Evolutionary conservation across 768 basidiomycete genomes (phyloP), one percentile per base, ranked within the genome.

Genomic region (Hypholoma fasciculare): DNA sequence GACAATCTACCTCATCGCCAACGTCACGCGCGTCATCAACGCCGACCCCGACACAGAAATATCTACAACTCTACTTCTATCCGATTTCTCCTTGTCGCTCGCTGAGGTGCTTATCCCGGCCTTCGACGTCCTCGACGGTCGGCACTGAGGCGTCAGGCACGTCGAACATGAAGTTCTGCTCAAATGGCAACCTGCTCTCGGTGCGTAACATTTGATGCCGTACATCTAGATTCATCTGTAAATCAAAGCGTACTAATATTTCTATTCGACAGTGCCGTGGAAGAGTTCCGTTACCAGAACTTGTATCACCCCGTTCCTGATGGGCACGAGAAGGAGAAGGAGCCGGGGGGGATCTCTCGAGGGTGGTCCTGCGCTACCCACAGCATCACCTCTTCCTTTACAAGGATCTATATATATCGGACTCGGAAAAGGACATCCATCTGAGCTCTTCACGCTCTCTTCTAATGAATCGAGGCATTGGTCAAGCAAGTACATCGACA

Each of bases 1-100:
- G 84, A 92, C 92, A 9, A 98, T 98, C 64, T 89, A 90, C 52
- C 86, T 99, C 52, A 96, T 98, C 74, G 90, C 94, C 65, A 94
- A 94, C 62, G 94, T 94, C 60, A 89, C 91, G 19, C 86, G 80
- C 54, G 74, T 86, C 60, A 87, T 95, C 77, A 92, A 88, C 68
- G 81, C 76, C 14, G 97, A 98, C 71, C 86, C 90, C 1, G 95
- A 97, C 53, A 91, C 94, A 30, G 65, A 88, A 92, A 59, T 86
- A 90, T 62, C 87, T 98, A 61, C 86, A 86, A 46, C 82, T 98
- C 60, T 92, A 89, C 78, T 98, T 98, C 81, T 99, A n/a, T 96
- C 97, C 0, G 96, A 98, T 71, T 99, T 98, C 76, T 90, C 88
- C 1, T 92, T 91, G 39, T 89, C 89, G 47, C 72, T 91, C 47